Conservation (phyloP, 306 rosid species). For the Lotus japonicus region DNA sequence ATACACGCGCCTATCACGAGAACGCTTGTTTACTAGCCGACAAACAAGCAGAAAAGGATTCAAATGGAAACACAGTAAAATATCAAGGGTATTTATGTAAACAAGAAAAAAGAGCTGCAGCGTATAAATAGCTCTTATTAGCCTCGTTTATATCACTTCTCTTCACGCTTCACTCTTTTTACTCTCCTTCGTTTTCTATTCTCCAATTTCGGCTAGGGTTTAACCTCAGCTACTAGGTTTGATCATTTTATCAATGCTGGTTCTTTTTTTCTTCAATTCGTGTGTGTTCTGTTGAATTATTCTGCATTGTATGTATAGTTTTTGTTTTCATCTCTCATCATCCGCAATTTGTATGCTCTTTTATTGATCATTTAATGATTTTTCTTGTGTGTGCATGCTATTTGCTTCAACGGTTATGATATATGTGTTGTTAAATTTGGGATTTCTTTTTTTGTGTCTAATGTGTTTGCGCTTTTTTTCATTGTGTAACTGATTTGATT, state of each 20-base stretch:
- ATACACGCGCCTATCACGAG: too few species aligned
- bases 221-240: background rate
- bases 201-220: slow-evolving; percentile 17
- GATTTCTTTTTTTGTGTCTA: background rate
- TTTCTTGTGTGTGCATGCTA: background rate
- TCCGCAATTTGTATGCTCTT: background rate
- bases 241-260: background rate
- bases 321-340: background rate
- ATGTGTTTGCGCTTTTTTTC: too few species aligned
- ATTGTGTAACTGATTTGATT: background rate
- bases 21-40: too few species aligned
- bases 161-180: too few species aligned
- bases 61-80: too few species aligned
- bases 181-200: too few species aligned
- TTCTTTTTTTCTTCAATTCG: background rate
- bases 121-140: too few species aligned
- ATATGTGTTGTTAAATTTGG: background rate
- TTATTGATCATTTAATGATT: background rate
- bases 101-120: too few species aligned
- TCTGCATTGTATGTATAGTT: background rate
- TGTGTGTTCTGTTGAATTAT: background rate
- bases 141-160: too few species aligned
- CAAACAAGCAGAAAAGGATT: too few species aligned
- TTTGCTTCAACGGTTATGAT: background rate
- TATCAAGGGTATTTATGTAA: too few species aligned